Conservation (phyloP, 129 eudicot genomes). For the Helianthus annuus region HanXRQr2.0-SUNRISE NC_035449.2:41738113-41738612, state of each 20-base stretch:
- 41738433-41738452: slow-evolving; percentile 89
- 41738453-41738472: slow-evolving; percentile 98
- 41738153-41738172: too few species aligned
- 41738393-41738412: neutral
- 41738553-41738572: slow-evolving; percentile 72
- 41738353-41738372: slow-evolving; percentile 11
- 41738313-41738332: slow-evolving; percentile 21
- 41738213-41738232: too few species aligned
- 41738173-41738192: too few species aligned
- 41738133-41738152: too few species aligned
- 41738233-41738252: neutral
- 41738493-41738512: slow-evolving; percentile 84
- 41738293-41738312: slow-evolving; percentile 10
- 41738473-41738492: slow-evolving; percentile 82
- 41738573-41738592: slow-evolving; percentile 78
- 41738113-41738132: too few species aligned
- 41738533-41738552: slow-evolving; percentile 87
- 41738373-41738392: neutral
- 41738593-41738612: slow-evolving; percentile 67
- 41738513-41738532: slow-evolving; percentile 84
- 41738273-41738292: slow-evolving; percentile 20
- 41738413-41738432: slow-evolving; percentile 59
- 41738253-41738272: slow-evolving; percentile 21
- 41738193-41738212: neutral
- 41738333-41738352: slow-evolving; percentile 25